A percentile compares a stretch with the other conserved stretches of the same genome.
Evolutionary conservation across 2,329 filamentous ascomycete species (phyloP).

Genomic region (Pezicula radicicola): DNA sequence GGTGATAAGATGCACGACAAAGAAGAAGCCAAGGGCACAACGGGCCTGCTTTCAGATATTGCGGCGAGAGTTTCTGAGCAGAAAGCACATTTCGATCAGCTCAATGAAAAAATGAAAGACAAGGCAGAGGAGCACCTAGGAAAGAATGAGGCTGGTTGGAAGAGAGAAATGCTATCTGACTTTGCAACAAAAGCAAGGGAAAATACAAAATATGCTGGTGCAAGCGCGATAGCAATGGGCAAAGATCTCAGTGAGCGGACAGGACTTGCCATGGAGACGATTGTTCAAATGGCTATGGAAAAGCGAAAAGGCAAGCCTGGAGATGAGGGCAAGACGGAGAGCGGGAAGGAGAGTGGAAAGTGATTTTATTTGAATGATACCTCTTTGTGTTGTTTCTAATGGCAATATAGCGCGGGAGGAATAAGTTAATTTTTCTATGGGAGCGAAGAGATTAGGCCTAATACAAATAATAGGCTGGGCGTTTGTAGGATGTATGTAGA

Average conservation of each 20-base stretch:
- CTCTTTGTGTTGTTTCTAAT: background rate
- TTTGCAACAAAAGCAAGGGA: slow-evolving; percentile 21
- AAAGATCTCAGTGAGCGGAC: slow-evolving; percentile 15
- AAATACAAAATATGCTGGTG: slow-evolving; percentile 16
- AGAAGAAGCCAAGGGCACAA: slow-evolving; percentile 5
- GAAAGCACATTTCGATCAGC: background rate
- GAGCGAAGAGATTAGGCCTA: too few species aligned
- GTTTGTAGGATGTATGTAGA: too few species aligned
- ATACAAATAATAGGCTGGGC: too few species aligned
- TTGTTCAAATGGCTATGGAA: slow-evolving; percentile 16
- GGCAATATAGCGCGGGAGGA: too few species aligned
- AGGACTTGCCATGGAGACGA: slow-evolving; percentile 9
- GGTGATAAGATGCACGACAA: slow-evolving; percentile 5
- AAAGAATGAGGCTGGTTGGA: slow-evolving; percentile 4
- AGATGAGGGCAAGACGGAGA: background rate
- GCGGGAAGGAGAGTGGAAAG: background rate
- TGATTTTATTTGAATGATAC: background rate
- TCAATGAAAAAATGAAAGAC: background rate
- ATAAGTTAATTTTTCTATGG: too few species aligned
- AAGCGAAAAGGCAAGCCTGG: slow-evolving; percentile 13
- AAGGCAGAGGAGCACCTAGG: slow-evolving; percentile 4
- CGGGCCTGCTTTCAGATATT: slow-evolving; percentile 20
- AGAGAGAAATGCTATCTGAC: slow-evolving; percentile 17
- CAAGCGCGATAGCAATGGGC: slow-evolving; percentile 5
- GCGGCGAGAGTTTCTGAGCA: slow-evolving; percentile 21